Evolutionary conservation across 371 early-diverging fungal species (phyloP).

Genomic region (Mucor racemosus): DNA sequence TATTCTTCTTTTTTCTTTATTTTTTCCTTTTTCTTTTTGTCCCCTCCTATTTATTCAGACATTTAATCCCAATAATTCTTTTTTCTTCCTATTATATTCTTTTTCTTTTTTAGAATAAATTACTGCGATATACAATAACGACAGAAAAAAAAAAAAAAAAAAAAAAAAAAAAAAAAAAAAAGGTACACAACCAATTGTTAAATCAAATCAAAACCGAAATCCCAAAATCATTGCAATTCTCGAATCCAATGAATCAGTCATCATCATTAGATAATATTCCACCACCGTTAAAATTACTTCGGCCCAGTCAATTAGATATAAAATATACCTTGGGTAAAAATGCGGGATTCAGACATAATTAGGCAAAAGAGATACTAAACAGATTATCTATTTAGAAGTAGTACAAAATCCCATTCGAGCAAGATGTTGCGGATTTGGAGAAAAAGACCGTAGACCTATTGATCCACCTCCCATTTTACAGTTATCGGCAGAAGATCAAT

Average conservation of each 20-base stretch:
- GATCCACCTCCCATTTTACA: conserved; percentile 42
- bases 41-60: conserved; percentile 6
- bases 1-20: conserved; percentile 10
- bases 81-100: too few species aligned
- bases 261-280: conserved; percentile 11
- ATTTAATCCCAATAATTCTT: neutral
- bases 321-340: conserved; percentile 17
- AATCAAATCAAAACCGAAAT: neutral
- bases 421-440: conserved; percentile 59
- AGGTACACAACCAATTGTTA: neutral
- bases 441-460: conserved; percentile 39
- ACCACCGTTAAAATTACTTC: conserved; percentile 16
- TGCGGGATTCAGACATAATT: neutral
- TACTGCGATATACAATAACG: too few species aligned
- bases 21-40: conserved; percentile 6
- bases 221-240: neutral
- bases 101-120: too few species aligned
- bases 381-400: conserved; percentile 12
- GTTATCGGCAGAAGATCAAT: conserved; percentile 32
- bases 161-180: neutral
- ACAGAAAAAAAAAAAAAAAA: too few species aligned
- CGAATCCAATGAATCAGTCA: neutral
- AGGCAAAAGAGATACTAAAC: neutral
- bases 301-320: conserved; percentile 15
- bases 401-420: conserved; percentile 68